A percentile compares a stretch with the other conserved stretches of the same genome.
phyloP scores from a whole-genome alignment of 2,329 filamentous ascomycete species.

The Fusarium sp. region DNA sequence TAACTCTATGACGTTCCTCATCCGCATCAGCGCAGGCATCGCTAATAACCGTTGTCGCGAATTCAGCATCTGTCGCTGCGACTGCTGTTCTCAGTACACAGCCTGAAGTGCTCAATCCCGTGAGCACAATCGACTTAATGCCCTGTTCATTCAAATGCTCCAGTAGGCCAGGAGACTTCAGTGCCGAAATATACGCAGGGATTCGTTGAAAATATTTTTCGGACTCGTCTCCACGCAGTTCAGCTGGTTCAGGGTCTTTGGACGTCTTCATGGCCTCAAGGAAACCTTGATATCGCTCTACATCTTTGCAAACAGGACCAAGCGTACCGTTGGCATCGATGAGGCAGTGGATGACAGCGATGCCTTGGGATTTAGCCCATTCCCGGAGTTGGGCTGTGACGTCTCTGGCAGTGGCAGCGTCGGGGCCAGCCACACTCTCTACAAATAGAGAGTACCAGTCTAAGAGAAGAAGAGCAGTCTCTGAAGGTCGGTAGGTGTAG shows the following conservation, averaged over 20 bases:
- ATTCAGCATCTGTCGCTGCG: constrained; percentile 11
- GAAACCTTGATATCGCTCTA: background rate
- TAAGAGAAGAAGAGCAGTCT: constrained; percentile 9
- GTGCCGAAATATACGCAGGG: constrained; percentile 2
- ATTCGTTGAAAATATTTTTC: background rate
- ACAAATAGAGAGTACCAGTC: constrained; percentile 17
- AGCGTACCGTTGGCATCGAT: constrained; percentile 2
- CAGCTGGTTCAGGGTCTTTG: constrained; percentile 6
- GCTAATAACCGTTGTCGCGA: constrained; percentile 6
- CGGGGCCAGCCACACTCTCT: background rate
- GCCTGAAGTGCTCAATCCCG: constrained; percentile 7
- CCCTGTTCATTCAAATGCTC: constrained; percentile 1
- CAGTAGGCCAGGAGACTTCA: constrained; percentile 1
- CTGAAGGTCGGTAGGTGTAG: background rate
- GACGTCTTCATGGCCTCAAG: constrained; percentile 4
- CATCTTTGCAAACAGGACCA: background rate
- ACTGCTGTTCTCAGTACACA: constrained; percentile 7
- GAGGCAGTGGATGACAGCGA: constrained; percentile 11
- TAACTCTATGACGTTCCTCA: constrained; percentile 1
- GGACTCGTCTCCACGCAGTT: background rate
- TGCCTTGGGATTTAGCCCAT: constrained; percentile 13
- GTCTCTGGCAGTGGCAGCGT: background rate
- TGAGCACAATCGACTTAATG: constrained; percentile 1
- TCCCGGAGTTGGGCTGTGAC: constrained; percentile 1
- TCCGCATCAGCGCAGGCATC: constrained; percentile 13